These are phyloP conservation scores for Lithohypha guttulata DNA, from an alignment of 2,329 filamentous ascomycete genomes.

Conservation along the genomic window DNA sequence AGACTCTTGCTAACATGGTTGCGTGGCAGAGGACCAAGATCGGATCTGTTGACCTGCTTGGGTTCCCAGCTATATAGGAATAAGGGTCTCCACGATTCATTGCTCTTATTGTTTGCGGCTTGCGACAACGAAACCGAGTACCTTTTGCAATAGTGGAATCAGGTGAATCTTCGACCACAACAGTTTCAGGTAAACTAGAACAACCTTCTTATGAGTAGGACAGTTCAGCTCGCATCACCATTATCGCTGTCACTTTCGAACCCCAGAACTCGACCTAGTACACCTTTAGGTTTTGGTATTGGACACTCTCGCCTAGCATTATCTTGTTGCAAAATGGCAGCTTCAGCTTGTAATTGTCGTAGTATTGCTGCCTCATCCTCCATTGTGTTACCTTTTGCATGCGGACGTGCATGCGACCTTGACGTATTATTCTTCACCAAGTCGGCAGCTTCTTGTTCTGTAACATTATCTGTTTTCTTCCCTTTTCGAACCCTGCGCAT, in stretches of 20 bases:
- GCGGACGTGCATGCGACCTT: neutral
- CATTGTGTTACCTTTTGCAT: conserved; percentile 12
- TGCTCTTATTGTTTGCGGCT: too few species aligned
- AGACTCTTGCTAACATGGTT: too few species aligned
- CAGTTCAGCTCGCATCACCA: neutral
- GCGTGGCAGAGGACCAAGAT: too few species aligned
- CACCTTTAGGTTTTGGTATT: conserved; percentile 75
- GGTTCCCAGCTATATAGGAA: too few species aligned
- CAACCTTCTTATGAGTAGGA: too few species aligned
- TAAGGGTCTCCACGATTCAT: too few species aligned
- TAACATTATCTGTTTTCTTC: conserved; percentile 24
- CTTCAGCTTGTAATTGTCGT: conserved; percentile 32
- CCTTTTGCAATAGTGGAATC: too few species aligned
- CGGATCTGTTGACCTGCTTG: too few species aligned
- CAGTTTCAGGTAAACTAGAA: too few species aligned
- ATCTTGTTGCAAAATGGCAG: conserved; percentile 30
- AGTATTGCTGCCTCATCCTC: conserved; percentile 37
- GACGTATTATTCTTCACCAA: conserved; percentile 20
- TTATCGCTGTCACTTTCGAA: neutral
- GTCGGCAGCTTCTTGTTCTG: conserved; percentile 33
- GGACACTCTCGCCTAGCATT: conserved; percentile 60
- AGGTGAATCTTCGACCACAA: too few species aligned
- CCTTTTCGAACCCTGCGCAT: conserved; percentile 27
- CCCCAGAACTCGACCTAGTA: conserved; percentile 59
- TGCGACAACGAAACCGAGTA: too few species aligned